Percentiles rank a stretch among this genome's conserved stretches.
Evolutionary conservation across 176 grass and related monocot genomes (phyloP).

Genomic region (Pontederia crassipes): DNA sequence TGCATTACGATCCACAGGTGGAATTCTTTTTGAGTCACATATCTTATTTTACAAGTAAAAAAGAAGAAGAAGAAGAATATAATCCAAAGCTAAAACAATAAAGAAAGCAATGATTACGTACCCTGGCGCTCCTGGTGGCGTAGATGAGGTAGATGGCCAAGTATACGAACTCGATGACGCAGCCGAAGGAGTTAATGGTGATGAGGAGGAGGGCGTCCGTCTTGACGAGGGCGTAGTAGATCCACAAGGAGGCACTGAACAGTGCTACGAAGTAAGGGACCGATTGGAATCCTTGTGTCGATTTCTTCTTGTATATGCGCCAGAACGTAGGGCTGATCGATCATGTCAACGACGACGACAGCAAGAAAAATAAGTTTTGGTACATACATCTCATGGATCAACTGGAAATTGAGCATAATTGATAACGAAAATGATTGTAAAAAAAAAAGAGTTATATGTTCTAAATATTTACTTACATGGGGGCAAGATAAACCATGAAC

Average conservation of each 20-base stretch:
- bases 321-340: slow-evolving; percentile 49
- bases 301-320: slow-evolving; percentile 50
- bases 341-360: not conserved
- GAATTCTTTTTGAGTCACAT: not conserved
- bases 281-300: slow-evolving; percentile 74
- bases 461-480: slow-evolving; percentile 28
- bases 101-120: not conserved
- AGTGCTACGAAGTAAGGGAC: slow-evolving; percentile 77
- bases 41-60: not conserved
- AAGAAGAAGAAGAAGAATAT: not conserved
- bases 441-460: too few species aligned
- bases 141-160: slow-evolving; percentile 58
- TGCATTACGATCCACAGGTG: not conserved
- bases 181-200: slow-evolving; percentile 70
- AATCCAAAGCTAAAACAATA: too few species aligned
- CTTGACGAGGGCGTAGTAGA: slow-evolving; percentile 69
- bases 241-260: slow-evolving; percentile 88
- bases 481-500: slow-evolving; percentile 79
- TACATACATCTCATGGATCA: too few species aligned
- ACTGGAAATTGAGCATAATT: not conserved
- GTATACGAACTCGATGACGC: slow-evolving; percentile 56
- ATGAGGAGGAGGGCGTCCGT: slow-evolving; percentile 57
- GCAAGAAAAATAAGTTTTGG: not conserved
- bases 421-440: not conserved
- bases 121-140: slow-evolving; percentile 33